Evolutionary conservation across 2,329 filamentous ascomycete species (phyloP), one percentile per base, ranked within the genome.

Genomic region (Cladosporium sp.): DNA sequence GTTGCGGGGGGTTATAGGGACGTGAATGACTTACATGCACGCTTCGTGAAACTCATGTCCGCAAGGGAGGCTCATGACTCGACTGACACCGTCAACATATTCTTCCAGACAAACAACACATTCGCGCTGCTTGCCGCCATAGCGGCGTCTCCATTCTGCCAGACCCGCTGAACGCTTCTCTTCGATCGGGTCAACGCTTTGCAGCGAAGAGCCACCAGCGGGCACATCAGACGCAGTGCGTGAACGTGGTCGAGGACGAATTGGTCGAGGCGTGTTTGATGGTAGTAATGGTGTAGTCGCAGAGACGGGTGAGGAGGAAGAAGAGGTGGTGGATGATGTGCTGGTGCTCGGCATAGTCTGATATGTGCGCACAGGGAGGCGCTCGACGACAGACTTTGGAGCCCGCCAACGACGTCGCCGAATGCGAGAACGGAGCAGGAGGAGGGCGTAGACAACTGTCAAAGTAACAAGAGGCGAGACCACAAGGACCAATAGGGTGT

Each of bases 71-170:
- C 90, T 95, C 93, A 98, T 98, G 37, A 98, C 92, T 64, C 84
- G 83, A 68, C 90, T 95, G 62, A 96, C 84, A 37, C 93, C 93
- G 69, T 96, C 91, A 18, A 95, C 78, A 65, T 97, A 98, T 67
- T 98, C 93, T 66, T 98, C 93, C 33, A 98, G 74, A 63, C 93
- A 98, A 2, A 98, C 92, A 10, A 96, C 92, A 66, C 93, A 98
- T 69, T 98, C 93, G 8, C 89, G 83, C 67, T 85, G 83, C 56
- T 81, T 77, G 34, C 82, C 80, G 16, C 79, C 80, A 61, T 85
- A 86, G 44, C 78, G 76, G 48, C 79, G 75, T 52, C 79, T 73
- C 74, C 78, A 77, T 54, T 75, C 74, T 3, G 74, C 72, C 5
- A 78, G 61, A 9, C 74, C 74, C 8, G 70, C 68, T 40, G 74